Conservation (phyloP, 164 flowering plant species). For the Dillenia turbinata region DNA sequence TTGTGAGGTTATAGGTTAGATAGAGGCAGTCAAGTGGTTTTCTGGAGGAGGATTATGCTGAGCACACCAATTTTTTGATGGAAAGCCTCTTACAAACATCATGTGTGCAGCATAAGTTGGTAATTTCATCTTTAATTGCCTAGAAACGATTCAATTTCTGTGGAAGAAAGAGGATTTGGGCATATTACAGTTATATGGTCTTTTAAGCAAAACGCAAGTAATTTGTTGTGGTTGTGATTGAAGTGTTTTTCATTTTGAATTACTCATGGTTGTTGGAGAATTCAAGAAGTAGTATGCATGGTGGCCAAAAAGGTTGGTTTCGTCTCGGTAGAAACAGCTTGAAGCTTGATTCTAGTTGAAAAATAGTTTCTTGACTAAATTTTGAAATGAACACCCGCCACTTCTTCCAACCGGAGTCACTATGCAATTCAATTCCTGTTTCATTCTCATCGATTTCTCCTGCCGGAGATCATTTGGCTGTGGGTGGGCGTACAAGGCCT, state of each 20-base stretch:
- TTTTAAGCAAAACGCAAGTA: background rate
- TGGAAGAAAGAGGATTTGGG: too few species aligned
- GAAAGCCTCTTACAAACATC: too few species aligned
- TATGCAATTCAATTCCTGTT: constrained; percentile 27
- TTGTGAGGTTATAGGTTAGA: background rate
- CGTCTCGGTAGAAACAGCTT: background rate
- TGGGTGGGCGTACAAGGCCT: constrained; percentile 22
- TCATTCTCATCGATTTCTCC: constrained; percentile 29
- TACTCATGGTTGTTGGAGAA: background rate
- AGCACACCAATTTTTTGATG: too few species aligned
- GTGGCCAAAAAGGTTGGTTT: background rate
- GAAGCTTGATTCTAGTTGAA: background rate
- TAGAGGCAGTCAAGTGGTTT: too few species aligned
- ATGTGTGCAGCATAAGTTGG: too few species aligned
- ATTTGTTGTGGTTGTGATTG: background rate
- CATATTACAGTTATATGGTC: too few species aligned
- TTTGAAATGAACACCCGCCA: constrained; percentile 44
- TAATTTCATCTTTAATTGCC: background rate
- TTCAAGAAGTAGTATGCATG: background rate
- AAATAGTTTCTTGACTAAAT: background rate
- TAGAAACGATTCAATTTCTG: background rate
- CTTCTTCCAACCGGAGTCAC: constrained; percentile 33
- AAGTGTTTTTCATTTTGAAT: background rate
- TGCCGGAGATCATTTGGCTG: constrained; percentile 18
- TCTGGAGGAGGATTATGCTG: too few species aligned